These are phyloP conservation scores for Lipomyces anomalus DNA, from an alignment of 805 yeast genomes.

Conservation along the genomic window DNA sequence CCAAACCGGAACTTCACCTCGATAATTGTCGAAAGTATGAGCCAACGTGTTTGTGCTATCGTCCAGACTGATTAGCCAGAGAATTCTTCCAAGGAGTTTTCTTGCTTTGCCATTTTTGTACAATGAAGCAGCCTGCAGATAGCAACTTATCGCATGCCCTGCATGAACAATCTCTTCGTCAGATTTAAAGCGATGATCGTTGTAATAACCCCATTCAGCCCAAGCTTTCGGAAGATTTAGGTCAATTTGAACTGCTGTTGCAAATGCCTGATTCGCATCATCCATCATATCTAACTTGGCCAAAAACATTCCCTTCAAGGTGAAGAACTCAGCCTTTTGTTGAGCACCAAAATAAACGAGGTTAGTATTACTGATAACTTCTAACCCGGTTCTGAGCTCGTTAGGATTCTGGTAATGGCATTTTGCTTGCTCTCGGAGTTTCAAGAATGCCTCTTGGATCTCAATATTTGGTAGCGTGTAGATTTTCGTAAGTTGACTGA, in stretches of 20 bases:
- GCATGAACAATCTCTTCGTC: constrained; percentile 82
- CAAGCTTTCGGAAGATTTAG: constrained; percentile 93
- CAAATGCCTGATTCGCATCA: constrained; percentile 96
- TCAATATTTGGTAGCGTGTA: constrained; percentile 96
- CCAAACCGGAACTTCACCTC: constrained; percentile 98
- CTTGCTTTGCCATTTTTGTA: constrained; percentile 91
- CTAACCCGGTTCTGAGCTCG: constrained; percentile 90
- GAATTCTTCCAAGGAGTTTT: constrained; percentile 75
- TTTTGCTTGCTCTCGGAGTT: constrained; percentile 93
- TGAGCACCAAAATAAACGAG: constrained; percentile 93
- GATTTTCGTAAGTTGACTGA: constrained; percentile 84
- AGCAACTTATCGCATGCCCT: constrained; percentile 90
- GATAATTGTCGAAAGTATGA: constrained; percentile 81
- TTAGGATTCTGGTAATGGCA: constrained; percentile 90
- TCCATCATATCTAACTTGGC: constrained; percentile 85
- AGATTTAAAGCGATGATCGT: constrained; percentile 80
- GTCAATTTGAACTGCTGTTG: constrained; percentile 95
- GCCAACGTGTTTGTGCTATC: constrained; percentile 76
- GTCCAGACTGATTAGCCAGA: constrained; percentile 91
- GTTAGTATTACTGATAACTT: constrained; percentile 93
- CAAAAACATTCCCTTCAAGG: constrained; percentile 95
- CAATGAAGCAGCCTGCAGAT: constrained; percentile 93
- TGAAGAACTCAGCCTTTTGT: constrained; percentile 96
- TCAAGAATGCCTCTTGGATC: constrained; percentile 95
- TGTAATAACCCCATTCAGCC: constrained; percentile 99